These are phyloP conservation scores for Oxytropis ochrocephala DNA, from an alignment of 306 rosid species.

Conservation along the genomic window DNA sequence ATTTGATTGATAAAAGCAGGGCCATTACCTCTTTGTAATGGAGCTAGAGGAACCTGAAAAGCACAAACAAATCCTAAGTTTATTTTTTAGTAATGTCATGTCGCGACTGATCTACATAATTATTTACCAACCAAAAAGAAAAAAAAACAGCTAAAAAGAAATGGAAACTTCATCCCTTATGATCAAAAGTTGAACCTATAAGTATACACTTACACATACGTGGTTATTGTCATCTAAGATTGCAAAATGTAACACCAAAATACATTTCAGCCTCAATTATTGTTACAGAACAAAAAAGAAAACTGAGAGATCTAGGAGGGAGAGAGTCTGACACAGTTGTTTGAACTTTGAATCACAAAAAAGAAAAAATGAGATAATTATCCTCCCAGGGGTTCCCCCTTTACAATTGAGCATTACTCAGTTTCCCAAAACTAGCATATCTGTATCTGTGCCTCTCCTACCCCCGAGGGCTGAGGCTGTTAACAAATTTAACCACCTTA, in stretches of 20 bases:
- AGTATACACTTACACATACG: neutral
- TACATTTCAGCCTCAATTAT: neutral
- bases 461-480: neutral
- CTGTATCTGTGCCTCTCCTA: neutral
- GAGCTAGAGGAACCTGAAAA: constrained; percentile 82
- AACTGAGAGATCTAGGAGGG: neutral
- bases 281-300: neutral
- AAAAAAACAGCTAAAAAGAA: neutral
- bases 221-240: neutral
- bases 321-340: neutral
- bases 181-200: neutral
- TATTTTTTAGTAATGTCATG: neutral
- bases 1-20: constrained; percentile 39
- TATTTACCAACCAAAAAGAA: neutral
- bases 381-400: neutral
- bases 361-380: neutral
- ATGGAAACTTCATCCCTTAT: neutral
- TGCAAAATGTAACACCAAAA: neutral
- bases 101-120: neutral
- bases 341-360: neutral
- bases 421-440: neutral
- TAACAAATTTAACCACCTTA: neutral
- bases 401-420: neutral
- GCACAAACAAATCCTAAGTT: constrained; percentile 22
- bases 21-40: constrained; percentile 59